Conservation (phyloP, 306 rosid genomes). For the Prinsepia uniflora region DNA sequence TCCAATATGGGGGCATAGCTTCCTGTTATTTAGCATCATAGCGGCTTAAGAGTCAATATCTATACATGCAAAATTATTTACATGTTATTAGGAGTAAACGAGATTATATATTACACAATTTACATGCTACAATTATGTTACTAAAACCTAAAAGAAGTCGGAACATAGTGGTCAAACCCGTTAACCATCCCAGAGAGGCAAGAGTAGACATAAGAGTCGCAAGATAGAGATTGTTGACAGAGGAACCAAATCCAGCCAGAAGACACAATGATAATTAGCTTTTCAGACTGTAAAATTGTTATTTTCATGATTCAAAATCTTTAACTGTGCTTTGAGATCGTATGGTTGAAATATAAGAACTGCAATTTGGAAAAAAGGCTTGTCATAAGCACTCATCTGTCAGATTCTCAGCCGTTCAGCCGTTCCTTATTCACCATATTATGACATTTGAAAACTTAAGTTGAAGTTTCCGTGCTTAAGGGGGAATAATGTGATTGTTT, state of each 20-base stretch:
- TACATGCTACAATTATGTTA: background rate
- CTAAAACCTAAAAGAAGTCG: background rate
- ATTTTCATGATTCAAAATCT: background rate
- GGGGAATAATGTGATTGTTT: background rate
- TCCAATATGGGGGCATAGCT: conserved; percentile 23
- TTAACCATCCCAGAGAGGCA: background rate
- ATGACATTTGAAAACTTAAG: background rate
- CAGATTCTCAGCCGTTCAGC: background rate
- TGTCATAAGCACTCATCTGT: background rate
- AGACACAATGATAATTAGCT: background rate
- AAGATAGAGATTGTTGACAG: background rate
- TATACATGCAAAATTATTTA: conserved; percentile 9
- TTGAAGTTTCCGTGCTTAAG: background rate
- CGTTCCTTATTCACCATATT: background rate
- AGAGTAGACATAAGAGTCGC: conserved; percentile 5
- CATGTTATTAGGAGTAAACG: conserved; percentile 15
- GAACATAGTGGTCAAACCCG: background rate
- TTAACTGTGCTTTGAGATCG: background rate
- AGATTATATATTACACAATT: background rate
- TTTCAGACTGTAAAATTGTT: background rate
- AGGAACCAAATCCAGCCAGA: background rate
- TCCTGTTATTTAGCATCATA: conserved; percentile 33
- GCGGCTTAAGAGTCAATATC: conserved; percentile 14
- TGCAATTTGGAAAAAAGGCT: background rate
- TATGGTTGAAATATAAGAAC: background rate